Evolutionary conservation across 495 filamentous ascomycete species (phyloP), one percentile per base, ranked within the genome.

Genomic region (Aspergillus avenaceus): DNA sequence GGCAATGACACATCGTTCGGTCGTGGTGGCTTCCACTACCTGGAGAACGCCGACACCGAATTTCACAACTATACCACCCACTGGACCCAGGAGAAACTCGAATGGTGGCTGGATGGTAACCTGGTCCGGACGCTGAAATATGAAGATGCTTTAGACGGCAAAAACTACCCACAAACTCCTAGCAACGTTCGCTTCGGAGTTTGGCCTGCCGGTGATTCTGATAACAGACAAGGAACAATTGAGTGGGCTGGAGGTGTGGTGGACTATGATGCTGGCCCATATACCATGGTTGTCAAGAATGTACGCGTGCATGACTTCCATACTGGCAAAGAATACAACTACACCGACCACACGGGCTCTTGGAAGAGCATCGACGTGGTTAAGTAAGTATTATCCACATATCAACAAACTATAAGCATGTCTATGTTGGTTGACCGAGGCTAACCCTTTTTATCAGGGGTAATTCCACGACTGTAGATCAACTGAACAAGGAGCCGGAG

Each of bases 1-100:
- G 93, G 92, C 12, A 83, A 88, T 45, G 55, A 62, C 21, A 87
- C 85, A 1, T 76, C 78, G 8, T 91, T 85, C 58, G 80, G 87
- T 64, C 88, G 89, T 37, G 91, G 84, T 14, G 77, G 73, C 1
- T 80, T 82, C 58, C 81, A 86, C 58, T 60, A 79, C 13, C 74
- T 86, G 31, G 54, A 69, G 43, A 83, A 83, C 61, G 70, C 73
- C 18, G 83, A 90, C 54, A 76, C 67, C 24, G 68, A 77, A 3
- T 96, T 84, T 65, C 82, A 93, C 72, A 96, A 84, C 49, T 98
- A 97, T 69, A 87, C 82, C n/a, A 83, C 95, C 53, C 82, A 90
- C 66, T 98, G 93, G 93, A 88, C 84, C 6, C 59, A 80, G 5
- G 76, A 85, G 23, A 79, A 81, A 54, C 79, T 95, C 38, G 73